A percentile compares a stretch with the other conserved stretches of the same genome.
Evolutionary conservation across 176 grass and related monocot species (phyloP).

Genomic region (Zizania latifolia): DNA sequence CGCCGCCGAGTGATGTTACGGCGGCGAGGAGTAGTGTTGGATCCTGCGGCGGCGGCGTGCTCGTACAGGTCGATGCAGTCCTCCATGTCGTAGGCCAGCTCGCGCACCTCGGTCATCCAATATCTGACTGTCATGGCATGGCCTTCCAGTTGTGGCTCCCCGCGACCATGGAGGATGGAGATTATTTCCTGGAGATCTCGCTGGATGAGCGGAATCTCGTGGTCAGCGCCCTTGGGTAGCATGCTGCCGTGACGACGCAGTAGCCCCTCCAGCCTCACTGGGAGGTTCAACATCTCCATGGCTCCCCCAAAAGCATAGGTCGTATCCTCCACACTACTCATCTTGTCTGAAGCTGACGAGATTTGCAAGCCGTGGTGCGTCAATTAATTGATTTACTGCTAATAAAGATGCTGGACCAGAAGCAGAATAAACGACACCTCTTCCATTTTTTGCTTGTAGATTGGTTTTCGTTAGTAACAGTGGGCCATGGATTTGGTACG

Average conservation of each 20-base stretch:
- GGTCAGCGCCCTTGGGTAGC: neutral
- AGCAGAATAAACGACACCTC: neutral
- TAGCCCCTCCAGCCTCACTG: neutral
- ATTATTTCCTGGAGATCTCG: neutral
- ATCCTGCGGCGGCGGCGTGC: no score
- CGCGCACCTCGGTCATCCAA: conserved; percentile 26
- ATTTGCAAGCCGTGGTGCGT: neutral
- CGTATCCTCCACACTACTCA: no score
- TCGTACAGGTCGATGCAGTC: conserved; percentile 8
- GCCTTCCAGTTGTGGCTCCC: neutral
- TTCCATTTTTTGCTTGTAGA: neutral
- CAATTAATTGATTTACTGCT: no score
- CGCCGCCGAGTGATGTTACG: neutral
- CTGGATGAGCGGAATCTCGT: conserved; percentile 17
- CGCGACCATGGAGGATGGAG: neutral
- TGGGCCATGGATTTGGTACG: no score
- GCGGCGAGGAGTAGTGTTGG: no score
- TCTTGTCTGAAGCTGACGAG: no score
- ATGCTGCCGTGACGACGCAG: neutral
- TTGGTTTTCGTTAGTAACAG: no score
- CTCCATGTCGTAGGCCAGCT: conserved; percentile 25
- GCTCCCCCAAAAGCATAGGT: neutral
- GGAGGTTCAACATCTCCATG: conserved; percentile 18
- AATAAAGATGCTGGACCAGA: neutral
- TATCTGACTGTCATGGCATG: neutral